Evolutionary conservation across 2,329 filamentous ascomycete genomes (phyloP).

Genomic region (Talaromyces sp.): DNA sequence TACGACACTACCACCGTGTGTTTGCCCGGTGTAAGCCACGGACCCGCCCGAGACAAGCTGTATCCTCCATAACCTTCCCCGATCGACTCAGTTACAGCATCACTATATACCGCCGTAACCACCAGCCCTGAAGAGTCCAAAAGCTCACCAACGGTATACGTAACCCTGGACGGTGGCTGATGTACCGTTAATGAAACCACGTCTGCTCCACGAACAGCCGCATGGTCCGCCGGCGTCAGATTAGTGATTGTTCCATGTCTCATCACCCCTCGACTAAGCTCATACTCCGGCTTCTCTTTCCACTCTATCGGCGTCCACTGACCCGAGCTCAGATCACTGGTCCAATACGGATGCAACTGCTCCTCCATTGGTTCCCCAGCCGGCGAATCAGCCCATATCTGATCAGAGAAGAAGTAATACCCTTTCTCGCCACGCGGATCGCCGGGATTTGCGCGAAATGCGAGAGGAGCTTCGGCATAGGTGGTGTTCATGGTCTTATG

Average conservation of each 20-base stretch:
- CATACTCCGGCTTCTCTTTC: constrained; percentile 6
- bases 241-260: background rate
- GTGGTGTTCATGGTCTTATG: background rate
- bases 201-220: background rate
- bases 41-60: background rate
- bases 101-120: background rate
- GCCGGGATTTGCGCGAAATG: background rate
- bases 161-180: background rate
- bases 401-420: constrained; percentile 6
- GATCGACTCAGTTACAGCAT: background rate
- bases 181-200: background rate
- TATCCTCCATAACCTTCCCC: background rate
- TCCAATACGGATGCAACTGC: constrained; percentile 2
- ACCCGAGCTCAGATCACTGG: background rate
- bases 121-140: background rate
- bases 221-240: background rate
- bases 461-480: background rate
- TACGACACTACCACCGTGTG: background rate
- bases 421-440: background rate
- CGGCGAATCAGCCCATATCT: constrained; percentile 1
- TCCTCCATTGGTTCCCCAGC: background rate
- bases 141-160: background rate
- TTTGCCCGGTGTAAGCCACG: background rate
- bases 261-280: background rate
- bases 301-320: background rate